Base-by-base conservation (phyloP, 306 rosid species). In the Cyamopsis tetragonoloba region DNA sequence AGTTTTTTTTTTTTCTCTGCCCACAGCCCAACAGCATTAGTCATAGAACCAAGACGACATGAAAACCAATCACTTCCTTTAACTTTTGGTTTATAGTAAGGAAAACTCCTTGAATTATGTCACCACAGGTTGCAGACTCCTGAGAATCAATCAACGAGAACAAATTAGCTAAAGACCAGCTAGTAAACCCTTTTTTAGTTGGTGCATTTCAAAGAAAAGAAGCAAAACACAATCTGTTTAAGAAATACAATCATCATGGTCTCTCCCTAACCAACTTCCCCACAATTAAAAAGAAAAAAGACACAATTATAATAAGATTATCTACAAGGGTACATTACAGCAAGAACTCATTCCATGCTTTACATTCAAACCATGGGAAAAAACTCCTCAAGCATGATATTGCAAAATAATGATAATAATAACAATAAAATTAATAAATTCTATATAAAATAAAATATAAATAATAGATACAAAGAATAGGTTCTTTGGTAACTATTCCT, bases 91-190 rank as follows among this genome's bases (percentile, higher is more conserved):
- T 51, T 10, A 35, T 13, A 63, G 53, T 50, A 70, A 41, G 38
- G 55, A 62, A 17, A 3, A 11, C 34, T 37, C 46, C 75, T 64
- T 51, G 32, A 57, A 37, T 42, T 53, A 37, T 56, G 22, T 74
- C 64, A 57, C 59, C 75, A 54, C 18, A 53, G 68, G 39, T 61
- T 53, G 79, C 69, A 72, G 59, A 60, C 39, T 61, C 81, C 85
- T 81, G 79, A 55, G 76, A 71, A 71, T 80, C 72, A 76, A 80
- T 73, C 73, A 76, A 66, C 68, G 10, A 44, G 20, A 60, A 62
- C 26, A 66, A 2, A 76, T 68, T 44, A 53, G 83, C 66, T 37
- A 56, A 41, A 30, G 4, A 61, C 53, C 62, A 46, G 76, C 72
- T 17, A 22, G 37, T 48, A 39, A 26, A 2, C 8, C 19, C 0